Conservation (phyloP, 2,329 filamentous ascomycete genomes). For the Sporothrix pallida region DNA sequence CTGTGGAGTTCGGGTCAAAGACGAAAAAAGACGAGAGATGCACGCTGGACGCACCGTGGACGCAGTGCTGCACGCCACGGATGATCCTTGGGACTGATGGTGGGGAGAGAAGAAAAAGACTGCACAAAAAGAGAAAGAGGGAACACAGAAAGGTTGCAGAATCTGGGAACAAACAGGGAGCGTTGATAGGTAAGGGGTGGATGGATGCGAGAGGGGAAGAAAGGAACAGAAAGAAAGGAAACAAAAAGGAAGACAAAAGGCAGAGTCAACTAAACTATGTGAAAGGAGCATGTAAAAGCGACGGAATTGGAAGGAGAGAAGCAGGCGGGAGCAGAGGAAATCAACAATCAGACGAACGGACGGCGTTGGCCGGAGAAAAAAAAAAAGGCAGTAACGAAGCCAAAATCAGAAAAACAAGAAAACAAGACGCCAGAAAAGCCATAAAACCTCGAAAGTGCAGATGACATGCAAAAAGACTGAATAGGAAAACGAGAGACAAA, state of each 20-base stretch:
- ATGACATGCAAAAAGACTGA: not conserved
- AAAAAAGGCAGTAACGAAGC: not conserved
- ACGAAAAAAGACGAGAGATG: too few relatives aligned
- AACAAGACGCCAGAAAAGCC: too few relatives aligned
- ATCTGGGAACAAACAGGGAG: conserved; percentile 1
- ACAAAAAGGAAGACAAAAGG: not conserved
- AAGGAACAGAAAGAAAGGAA: not conserved
- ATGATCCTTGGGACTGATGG: not conserved
- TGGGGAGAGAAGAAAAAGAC: too few relatives aligned
- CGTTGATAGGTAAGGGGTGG: not conserved
- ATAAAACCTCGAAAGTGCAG: too few relatives aligned
- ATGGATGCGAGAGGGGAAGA: not conserved
- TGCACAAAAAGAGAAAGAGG: not conserved
- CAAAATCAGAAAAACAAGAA: not conserved
- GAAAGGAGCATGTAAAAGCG: not conserved
- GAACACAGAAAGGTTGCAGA: not conserved
- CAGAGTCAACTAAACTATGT: not conserved
- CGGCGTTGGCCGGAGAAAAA: not conserved
- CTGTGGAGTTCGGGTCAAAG: not conserved
- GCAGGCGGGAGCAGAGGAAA: not conserved
- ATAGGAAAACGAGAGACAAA: not conserved
- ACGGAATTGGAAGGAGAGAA: conserved; percentile 16
- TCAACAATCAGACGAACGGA: not conserved
- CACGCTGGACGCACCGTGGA: not conserved
- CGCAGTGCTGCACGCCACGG: conserved; percentile 13